A percentile compares a stretch with the other conserved stretches of the same genome.
Conservation (phyloP, 305 asterid genomes). For the Fraxinus floribunda region DNA sequence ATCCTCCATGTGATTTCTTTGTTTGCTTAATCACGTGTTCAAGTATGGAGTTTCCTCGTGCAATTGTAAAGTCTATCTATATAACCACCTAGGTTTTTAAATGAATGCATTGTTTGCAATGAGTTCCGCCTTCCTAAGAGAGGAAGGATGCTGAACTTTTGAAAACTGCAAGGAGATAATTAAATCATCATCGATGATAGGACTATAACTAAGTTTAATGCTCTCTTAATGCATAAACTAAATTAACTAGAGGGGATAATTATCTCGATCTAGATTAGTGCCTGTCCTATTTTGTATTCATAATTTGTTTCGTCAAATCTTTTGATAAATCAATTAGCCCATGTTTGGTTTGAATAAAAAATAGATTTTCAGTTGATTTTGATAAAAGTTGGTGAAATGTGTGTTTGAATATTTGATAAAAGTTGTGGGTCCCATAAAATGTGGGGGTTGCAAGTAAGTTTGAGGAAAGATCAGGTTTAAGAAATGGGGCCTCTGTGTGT, state of each 20-base stretch:
- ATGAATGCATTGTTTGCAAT: not conserved
- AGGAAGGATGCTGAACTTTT: not conserved
- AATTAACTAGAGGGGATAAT: not conserved
- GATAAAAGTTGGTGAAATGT: not conserved
- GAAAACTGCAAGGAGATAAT: not conserved
- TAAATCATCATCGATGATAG: not conserved
- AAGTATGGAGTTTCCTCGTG: not conserved
- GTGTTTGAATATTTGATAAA: not conserved
- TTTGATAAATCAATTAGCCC: not conserved
- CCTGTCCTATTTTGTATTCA: not conserved
- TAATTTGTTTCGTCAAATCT: not conserved
- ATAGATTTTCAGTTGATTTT: not conserved
- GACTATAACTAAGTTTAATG: not conserved
- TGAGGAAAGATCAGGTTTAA: not conserved
- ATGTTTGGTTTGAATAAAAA: not conserved
- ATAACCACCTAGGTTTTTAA: not conserved
- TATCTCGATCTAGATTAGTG: not conserved
- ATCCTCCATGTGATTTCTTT: slow-evolving; percentile 13
- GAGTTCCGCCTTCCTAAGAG: not conserved
- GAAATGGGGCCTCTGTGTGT: not conserved
- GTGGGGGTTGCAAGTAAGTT: not conserved
- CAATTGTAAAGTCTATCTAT: not conserved
- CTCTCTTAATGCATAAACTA: not conserved
- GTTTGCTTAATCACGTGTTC: not conserved
- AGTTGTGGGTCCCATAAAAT: not conserved